A percentile compares a stretch with the other conserved stretches of the same genome.
phyloP scores from a whole-genome alignment of 2,329 filamentous ascomycete genomes.

The Blastomyces silverae region DNA sequence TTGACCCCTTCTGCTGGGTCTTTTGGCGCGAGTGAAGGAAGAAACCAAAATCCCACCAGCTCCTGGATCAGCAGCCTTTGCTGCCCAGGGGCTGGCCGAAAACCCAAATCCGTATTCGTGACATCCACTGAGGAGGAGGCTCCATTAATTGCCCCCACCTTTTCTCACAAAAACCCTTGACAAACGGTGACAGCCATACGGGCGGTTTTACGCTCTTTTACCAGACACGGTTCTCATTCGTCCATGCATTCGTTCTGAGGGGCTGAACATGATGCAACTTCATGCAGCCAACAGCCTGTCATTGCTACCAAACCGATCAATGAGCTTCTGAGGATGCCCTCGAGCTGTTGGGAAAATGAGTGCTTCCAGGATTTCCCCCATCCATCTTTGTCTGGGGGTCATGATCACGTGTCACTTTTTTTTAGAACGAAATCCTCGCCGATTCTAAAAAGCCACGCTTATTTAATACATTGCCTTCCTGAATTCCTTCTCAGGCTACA shows the following conservation, averaged over 20 bases:
- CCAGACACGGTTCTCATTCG: background rate
- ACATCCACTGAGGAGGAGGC: background rate
- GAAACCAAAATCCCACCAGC: background rate
- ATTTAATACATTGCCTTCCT: background rate
- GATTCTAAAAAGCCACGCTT: background rate
- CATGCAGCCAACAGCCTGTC: constrained; percentile 7
- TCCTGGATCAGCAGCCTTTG: background rate
- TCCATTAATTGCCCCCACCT: background rate
- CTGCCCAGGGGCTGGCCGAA: background rate
- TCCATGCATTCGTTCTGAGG: background rate
- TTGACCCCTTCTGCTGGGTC: background rate
- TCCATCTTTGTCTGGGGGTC: background rate
- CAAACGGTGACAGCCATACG: background rate
- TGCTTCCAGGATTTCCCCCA: background rate
- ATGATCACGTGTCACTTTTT: background rate
- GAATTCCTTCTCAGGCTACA: background rate
- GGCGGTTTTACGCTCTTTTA: background rate
- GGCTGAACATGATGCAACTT: constrained; percentile 13
- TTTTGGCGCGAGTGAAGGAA: background rate
- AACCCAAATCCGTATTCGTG: background rate
- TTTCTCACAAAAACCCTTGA: background rate
- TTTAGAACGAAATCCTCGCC: background rate
- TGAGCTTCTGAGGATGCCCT: background rate
- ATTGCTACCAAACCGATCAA: constrained; percentile 12
- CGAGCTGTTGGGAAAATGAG: background rate